These are phyloP conservation scores for Beauveria brongniartii DNA, from an alignment of 2,329 filamentous ascomycete species.

Conservation along the genomic window DNA sequence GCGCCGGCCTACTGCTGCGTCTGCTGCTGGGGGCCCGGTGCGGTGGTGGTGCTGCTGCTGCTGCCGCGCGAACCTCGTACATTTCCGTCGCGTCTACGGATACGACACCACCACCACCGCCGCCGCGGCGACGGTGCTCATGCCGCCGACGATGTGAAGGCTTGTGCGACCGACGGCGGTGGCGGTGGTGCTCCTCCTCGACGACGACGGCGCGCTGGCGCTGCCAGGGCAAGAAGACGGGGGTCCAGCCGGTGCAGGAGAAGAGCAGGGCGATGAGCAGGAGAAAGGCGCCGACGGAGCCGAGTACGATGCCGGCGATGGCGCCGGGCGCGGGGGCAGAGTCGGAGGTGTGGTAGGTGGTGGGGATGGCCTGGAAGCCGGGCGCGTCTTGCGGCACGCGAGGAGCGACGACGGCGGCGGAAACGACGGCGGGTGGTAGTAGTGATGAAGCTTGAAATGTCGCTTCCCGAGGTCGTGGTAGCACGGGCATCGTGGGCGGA, in stretches of 20 bases:
- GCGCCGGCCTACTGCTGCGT: background rate
- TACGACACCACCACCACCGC: background rate
- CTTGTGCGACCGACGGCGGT: background rate
- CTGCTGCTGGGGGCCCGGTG: constrained; percentile 12
- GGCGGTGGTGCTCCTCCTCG: background rate
- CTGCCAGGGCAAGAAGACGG: constrained; percentile 20
- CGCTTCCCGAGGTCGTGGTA: too few relatives aligned
- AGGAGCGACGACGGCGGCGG: background rate
- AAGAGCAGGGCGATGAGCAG: constrained; percentile 45
- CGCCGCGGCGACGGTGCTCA: background rate
- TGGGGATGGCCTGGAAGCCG: constrained; percentile 25
- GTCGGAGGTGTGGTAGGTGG: constrained; percentile 24
- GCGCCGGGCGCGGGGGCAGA: constrained; percentile 32
- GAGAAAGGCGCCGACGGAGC: constrained; percentile 41
- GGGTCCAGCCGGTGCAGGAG: constrained; percentile 37
- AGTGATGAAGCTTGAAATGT: background rate
- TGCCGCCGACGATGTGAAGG: constrained; percentile 6
- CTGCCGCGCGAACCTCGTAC: constrained; percentile 18
- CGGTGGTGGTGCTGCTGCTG: constrained; percentile 12
- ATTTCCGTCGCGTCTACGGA: constrained; percentile 19
- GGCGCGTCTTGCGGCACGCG: background rate
- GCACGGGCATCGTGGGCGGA: too few relatives aligned
- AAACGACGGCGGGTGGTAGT: background rate
- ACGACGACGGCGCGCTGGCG: background rate
- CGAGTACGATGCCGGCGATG: constrained; percentile 37